phyloP scores from a whole-genome alignment of 495 filamentous ascomycete species.

The Clavariopsis aquatica region DNA sequence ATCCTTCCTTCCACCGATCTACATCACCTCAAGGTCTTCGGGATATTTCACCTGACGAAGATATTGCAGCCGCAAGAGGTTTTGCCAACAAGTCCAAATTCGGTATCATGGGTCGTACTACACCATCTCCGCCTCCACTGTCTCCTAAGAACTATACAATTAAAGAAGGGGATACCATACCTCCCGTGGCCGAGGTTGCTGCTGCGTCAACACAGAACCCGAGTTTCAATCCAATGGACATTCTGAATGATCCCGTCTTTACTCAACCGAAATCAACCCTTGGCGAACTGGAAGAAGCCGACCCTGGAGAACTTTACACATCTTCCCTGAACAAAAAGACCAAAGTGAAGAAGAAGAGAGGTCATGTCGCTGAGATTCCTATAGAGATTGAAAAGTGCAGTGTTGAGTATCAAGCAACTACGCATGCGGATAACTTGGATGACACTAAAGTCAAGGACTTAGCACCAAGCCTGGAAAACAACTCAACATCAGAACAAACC shows the following conservation, averaged over 20 bases:
- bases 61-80: conserved; percentile 14
- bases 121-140: conserved; percentile 24
- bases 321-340: conserved; percentile 38
- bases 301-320: conserved; percentile 41
- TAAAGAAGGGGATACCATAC: neutral
- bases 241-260: conserved; percentile 42
- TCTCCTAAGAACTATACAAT: conserved; percentile 20
- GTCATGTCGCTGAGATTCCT: conserved; percentile 22
- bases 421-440: neutral
- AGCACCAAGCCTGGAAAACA: neutral
- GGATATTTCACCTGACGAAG: conserved; percentile 33
- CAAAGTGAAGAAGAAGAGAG: conserved; percentile 36
- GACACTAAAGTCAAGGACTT: neutral
- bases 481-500: conserved; percentile 2
- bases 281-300: conserved; percentile 38
- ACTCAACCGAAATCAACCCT: conserved; percentile 36
- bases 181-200: neutral
- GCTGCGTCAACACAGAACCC: conserved; percentile 23
- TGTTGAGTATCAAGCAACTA: neutral
- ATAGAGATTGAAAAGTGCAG: conserved; percentile 3
- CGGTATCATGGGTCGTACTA: conserved; percentile 15
- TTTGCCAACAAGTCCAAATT: conserved; percentile 26
- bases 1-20: conserved; percentile 31
- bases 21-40: conserved; percentile 14
- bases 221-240: conserved; percentile 43